phyloP scores from a whole-genome alignment of 345 rosid species.

The Arabidopsis thaliana region TAIR10.1 NC_003076.8:3881001-3881500 shows the following conservation, averaged over 20 bases:
- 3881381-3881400: background rate
- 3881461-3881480: background rate
- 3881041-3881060: background rate
- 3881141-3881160: background rate
- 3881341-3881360: no score
- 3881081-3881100: background rate
- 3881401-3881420: background rate
- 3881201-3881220: background rate
- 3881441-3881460: background rate
- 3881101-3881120: background rate
- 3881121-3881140: background rate
- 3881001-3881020: background rate
- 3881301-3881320: no score
- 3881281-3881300: no score
- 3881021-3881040: background rate
- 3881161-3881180: background rate
- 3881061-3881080: background rate
- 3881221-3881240: no score
- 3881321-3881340: background rate
- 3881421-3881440: no score
- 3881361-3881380: no score
- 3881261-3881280: background rate
- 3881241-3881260: background rate
- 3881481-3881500: background rate
- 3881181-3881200: background rate